Conservation (phyloP, 2,329 filamentous ascomycete genomes). For the Escovopsis sp. region DNA sequence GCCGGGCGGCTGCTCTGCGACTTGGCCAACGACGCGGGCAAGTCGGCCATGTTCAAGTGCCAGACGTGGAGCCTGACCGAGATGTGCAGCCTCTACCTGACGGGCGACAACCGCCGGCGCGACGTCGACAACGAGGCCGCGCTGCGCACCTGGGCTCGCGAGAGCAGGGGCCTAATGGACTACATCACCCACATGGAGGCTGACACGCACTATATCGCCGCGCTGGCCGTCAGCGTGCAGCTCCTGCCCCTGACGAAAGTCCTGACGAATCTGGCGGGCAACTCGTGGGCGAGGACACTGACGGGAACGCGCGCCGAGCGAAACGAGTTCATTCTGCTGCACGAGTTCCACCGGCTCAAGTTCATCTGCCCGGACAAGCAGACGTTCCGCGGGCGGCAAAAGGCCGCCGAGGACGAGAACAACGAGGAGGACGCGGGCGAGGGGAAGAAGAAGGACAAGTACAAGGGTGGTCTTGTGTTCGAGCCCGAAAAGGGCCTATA, state of each 20-base stretch:
- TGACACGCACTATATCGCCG: slow-evolving; percentile 91
- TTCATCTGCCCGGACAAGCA: slow-evolving; percentile 97
- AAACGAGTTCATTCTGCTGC: slow-evolving; percentile 97
- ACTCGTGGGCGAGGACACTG: slow-evolving; percentile 92
- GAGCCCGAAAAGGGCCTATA: slow-evolving; percentile 96
- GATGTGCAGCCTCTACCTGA: slow-evolving; percentile 86
- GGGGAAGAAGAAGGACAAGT: slow-evolving; percentile 97
- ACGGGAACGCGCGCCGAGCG: slow-evolving; percentile 93
- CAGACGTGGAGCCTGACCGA: slow-evolving; percentile 97
- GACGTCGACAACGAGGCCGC: slow-evolving; percentile 83
- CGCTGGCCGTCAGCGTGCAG: slow-evolving; percentile 75
- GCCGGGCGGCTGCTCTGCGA: slow-evolving; percentile 85
- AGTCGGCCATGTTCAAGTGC: slow-evolving; percentile 92
- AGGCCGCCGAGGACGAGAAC: slow-evolving; percentile 53
- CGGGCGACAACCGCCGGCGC: slow-evolving; percentile 52
- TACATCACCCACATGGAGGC: slow-evolving; percentile 89
- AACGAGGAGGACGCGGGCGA: slow-evolving; percentile 53
- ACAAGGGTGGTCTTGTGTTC: slow-evolving; percentile 95
- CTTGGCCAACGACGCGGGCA: slow-evolving; percentile 88
- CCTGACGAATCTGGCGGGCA: slow-evolving; percentile 88
- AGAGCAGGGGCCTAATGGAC: slow-evolving; percentile 76
- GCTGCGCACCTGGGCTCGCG: slow-evolving; percentile 64
- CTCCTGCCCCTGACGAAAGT: slow-evolving; percentile 90
- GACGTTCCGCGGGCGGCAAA: slow-evolving; percentile 58
- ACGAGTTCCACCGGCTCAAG: slow-evolving; percentile 92